phyloP scores from a whole-genome alignment of 1,139 yeast species.

The Suhomyces wounanorum region DNA sequence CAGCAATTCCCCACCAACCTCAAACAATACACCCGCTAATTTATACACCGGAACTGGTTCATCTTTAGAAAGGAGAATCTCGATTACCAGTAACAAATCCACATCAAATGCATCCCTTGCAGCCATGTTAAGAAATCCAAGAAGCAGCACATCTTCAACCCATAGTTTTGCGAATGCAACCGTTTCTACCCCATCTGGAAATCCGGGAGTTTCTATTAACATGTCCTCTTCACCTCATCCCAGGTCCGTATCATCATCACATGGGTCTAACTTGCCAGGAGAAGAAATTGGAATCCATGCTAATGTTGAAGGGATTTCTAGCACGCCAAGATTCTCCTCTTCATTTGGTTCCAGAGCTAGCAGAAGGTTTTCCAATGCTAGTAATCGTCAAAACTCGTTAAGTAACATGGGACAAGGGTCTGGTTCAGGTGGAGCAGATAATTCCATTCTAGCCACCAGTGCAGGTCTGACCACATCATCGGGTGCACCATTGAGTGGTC shows the following conservation, averaged over 20 bases:
- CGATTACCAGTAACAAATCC: slow-evolving; percentile 49
- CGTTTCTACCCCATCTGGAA: slow-evolving; percentile 20
- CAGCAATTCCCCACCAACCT: slow-evolving; percentile 47
- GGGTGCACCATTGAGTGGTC: slow-evolving; percentile 43
- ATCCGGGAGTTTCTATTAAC: slow-evolving; percentile 7
- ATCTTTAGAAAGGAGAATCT: slow-evolving; percentile 43
- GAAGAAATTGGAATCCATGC: slow-evolving; percentile 28
- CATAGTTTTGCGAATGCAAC: slow-evolving; percentile 36
- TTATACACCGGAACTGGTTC: slow-evolving; percentile 21
- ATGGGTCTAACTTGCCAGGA: slow-evolving; percentile 32
- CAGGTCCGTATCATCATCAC: slow-evolving; percentile 44
- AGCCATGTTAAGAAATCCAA: slow-evolving; percentile 52
- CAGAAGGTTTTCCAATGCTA: slow-evolving; percentile 43
- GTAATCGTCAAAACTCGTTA: slow-evolving; percentile 32
- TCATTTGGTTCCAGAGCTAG: slow-evolving; percentile 59
- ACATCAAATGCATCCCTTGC: slow-evolving; percentile 59
- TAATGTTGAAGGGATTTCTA: slow-evolving; percentile 26
- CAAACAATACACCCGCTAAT: slow-evolving; percentile 25
- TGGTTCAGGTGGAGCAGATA: slow-evolving; percentile 18
- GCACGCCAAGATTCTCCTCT: slow-evolving; percentile 53
- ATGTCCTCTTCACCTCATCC: slow-evolving; percentile 31
- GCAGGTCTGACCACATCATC: slow-evolving; percentile 39
- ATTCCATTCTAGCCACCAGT: slow-evolving; percentile 35
- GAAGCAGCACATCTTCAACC: slow-evolving; percentile 33
- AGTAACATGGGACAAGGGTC: slow-evolving; percentile 18